phyloP scores from a whole-genome alignment of 768 basidiomycete genomes.

The Amanita subjunquillea region DNA sequence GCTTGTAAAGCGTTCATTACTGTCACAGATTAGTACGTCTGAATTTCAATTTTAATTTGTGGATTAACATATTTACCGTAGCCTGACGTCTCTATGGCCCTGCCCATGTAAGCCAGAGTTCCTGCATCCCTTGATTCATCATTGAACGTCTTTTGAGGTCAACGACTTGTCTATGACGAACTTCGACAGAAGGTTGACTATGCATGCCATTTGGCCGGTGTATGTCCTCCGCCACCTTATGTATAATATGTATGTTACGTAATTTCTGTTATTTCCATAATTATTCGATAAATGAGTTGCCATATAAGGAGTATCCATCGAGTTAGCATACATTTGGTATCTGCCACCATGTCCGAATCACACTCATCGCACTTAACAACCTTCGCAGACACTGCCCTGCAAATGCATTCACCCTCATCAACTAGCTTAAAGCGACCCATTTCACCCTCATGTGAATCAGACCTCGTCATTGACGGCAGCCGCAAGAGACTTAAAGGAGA shows the following conservation, averaged over 20 bases:
- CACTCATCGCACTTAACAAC: background rate
- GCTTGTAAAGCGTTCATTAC: slow-evolving; percentile 51
- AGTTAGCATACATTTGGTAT: background rate
- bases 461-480: slow-evolving; percentile 30
- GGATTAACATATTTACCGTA: slow-evolving; percentile 10
- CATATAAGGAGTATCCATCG: background rate
- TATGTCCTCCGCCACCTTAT: slow-evolving; percentile 31
- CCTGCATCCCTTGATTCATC: background rate
- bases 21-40: slow-evolving; percentile 43
- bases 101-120: slow-evolving; percentile 36
- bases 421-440: slow-evolving; percentile 47
- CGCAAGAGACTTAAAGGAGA: slow-evolving; percentile 55
- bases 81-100: slow-evolving; percentile 53
- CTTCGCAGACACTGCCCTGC: background rate
- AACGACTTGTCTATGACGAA: slow-evolving; percentile 35
- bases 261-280: no score
- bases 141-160: slow-evolving; percentile 25
- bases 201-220: slow-evolving; percentile 39
- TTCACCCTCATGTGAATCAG: slow-evolving; percentile 44
- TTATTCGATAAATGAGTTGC: slow-evolving; percentile 2
- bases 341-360: slow-evolving; percentile 7
- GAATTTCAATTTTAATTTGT: slow-evolving; percentile 1
- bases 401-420: background rate
- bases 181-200: slow-evolving; percentile 34
- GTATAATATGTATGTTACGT: no score